A percentile compares a stretch with the other conserved stretches of the same genome.
Evolutionary conservation across 2,329 filamentous ascomycete genomes (phyloP).

Genomic region (Arthrobotrys pseudoclavata): DNA sequence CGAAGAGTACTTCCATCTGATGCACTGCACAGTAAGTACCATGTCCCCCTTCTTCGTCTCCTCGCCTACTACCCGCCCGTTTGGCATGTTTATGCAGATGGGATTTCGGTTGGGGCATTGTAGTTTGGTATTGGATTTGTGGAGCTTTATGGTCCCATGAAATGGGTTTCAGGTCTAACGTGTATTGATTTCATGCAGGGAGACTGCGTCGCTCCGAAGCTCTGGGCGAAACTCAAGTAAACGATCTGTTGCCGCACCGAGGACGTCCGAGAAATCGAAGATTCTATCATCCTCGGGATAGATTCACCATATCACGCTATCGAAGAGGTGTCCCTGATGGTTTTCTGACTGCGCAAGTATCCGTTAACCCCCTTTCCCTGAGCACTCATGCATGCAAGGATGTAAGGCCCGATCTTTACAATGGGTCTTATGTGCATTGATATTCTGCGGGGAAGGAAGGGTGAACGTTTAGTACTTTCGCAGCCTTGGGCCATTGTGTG

Average conservation of each 20-base stretch:
- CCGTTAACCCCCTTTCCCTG: neutral
- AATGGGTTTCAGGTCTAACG: conserved; percentile 23
- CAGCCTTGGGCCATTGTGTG: conserved; percentile 12
- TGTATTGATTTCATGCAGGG: conserved; percentile 37
- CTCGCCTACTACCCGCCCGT: neutral
- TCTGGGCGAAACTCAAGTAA: conserved; percentile 94
- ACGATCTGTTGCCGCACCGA: neutral
- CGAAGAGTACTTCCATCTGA: conserved; percentile 99
- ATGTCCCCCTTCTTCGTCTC: neutral
- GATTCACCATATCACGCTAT: neutral
- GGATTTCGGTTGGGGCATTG: conserved; percentile 4
- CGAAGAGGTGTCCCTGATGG: conserved; percentile 1
- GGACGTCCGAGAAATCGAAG: conserved; percentile 12
- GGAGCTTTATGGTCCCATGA: neutral
- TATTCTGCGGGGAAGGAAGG: conserved; percentile 27
- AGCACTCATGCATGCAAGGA: neutral
- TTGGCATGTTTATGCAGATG: conserved; percentile 27
- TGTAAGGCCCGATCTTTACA: conserved; percentile 26
- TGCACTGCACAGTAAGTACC: conserved; percentile 82
- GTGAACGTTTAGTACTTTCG: conserved; percentile 13
- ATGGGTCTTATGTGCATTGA: conserved; percentile 45
- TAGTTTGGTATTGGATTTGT: conserved; percentile 18
- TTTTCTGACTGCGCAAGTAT: conserved; percentile 7
- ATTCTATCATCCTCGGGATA: conserved; percentile 11
- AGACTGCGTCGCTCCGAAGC: conserved; percentile 93